Evolutionary conservation across 2,329 filamentous ascomycete genomes (phyloP).

Genomic region (Aureobasidium namibiae): DNA sequence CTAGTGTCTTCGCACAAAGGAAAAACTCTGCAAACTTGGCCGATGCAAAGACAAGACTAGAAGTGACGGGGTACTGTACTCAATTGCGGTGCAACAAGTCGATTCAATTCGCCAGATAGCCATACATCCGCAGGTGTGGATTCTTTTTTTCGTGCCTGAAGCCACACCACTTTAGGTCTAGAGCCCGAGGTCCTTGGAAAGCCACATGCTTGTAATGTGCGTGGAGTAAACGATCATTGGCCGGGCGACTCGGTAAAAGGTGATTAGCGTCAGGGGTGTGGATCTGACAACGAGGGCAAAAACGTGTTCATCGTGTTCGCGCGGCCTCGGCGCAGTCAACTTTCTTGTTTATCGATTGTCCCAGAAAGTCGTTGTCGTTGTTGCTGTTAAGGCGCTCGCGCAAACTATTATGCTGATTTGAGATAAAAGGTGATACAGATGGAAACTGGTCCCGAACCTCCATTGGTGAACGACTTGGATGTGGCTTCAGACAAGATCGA

Average conservation of each 20-base stretch:
- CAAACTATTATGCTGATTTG: slow-evolving; percentile 1
- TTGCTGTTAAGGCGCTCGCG: slow-evolving; percentile 1
- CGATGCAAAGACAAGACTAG: neutral
- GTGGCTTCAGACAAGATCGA: neutral
- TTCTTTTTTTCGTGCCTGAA: slow-evolving; percentile 1
- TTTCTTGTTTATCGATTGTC: slow-evolving; percentile 11
- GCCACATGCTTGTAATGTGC: slow-evolving; percentile 3
- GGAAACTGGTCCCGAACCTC: neutral
- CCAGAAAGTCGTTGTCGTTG: neutral
- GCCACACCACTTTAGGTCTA: neutral
- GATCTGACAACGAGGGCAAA: slow-evolving; percentile 4
- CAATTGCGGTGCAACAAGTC: neutral
- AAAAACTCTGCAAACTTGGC: neutral
- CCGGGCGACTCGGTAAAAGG: neutral
- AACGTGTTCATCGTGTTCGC: slow-evolving; percentile 9
- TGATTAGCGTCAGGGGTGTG: slow-evolving; percentile 11
- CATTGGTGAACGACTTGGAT: neutral
- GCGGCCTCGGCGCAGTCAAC: neutral
- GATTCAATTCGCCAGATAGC: slow-evolving; percentile 1
- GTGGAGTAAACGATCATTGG: slow-evolving; percentile 1
- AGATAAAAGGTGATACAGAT: neutral
- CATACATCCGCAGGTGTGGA: slow-evolving; percentile 4
- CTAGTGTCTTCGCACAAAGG: neutral
- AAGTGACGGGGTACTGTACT: neutral
- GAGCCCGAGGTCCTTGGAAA: neutral